A percentile compares a stretch with the other conserved stretches of the same genome.
These are phyloP conservation scores for Diutina pseudorugosa DNA, from an alignment of 1,139 yeast genomes.

Conservation along the genomic window DNA sequence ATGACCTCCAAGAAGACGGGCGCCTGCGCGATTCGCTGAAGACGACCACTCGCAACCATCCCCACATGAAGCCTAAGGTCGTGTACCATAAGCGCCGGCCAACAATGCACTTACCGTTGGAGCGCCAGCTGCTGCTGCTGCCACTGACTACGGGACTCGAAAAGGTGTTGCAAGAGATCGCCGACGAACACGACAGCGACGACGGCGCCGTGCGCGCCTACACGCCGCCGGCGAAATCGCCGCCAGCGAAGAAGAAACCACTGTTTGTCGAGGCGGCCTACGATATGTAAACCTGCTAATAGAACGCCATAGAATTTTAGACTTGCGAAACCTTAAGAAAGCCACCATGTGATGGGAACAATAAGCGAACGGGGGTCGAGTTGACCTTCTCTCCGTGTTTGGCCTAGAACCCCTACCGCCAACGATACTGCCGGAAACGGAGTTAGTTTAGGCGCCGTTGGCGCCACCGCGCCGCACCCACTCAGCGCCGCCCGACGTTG, in stretches of 20 bases:
- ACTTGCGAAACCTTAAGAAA: no score
- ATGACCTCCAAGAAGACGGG: constrained; percentile 21
- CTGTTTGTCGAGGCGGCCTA: neutral
- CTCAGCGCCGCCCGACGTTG: no score
- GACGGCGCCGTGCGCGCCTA: neutral
- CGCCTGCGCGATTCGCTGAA: constrained; percentile 1
- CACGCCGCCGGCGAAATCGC: neutral
- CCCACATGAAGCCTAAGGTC: neutral
- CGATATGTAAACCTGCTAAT: neutral
- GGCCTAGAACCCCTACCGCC: no score
- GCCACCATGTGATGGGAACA: no score
- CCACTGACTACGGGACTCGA: neutral
- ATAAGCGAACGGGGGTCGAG: no score
- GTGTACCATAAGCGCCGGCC: neutral
- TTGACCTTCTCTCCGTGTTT: no score
- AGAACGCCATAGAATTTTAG: no score
- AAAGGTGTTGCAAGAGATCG: constrained; percentile 1
- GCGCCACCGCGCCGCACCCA: no score
- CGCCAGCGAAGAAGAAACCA: neutral
- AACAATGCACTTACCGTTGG: neutral
- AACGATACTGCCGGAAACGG: no score
- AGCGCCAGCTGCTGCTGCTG: neutral
- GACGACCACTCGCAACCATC: neutral
- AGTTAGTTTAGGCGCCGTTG: no score
- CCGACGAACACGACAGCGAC: neutral